These are phyloP conservation scores for Dillenia turbinata DNA, from an alignment of 164 flowering plant genomes.

Conservation along the genomic window DNA sequence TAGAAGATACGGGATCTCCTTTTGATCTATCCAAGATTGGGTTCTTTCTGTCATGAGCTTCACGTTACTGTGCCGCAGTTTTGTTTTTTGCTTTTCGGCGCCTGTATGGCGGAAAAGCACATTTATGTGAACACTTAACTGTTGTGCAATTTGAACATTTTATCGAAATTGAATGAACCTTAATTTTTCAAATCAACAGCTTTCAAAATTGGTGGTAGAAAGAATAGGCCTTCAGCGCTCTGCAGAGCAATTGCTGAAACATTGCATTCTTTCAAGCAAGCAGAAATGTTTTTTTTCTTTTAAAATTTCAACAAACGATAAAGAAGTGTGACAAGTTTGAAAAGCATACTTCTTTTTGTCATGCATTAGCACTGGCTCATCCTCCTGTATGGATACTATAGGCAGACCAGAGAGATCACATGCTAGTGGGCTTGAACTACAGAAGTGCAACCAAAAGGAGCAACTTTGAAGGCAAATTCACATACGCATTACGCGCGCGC, in stretches of 20 bases:
- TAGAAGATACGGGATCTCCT: slow-evolving; percentile 32
- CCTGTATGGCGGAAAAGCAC: slow-evolving; percentile 19
- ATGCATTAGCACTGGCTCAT: slow-evolving; percentile 13
- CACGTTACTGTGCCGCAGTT: slow-evolving; percentile 15
- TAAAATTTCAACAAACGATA: no score
- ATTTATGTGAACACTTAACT: background rate
- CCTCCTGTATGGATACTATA: slow-evolving; percentile 16
- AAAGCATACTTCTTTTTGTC: slow-evolving; percentile 23
- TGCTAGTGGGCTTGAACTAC: slow-evolving; percentile 33
- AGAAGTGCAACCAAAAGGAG: slow-evolving; percentile 31
- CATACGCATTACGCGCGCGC: no score
- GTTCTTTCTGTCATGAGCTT: slow-evolving; percentile 18
- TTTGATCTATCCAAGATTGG: slow-evolving; percentile 10
- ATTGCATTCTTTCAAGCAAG: no score
- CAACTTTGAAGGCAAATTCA: no score
- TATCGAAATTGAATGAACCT: background rate
- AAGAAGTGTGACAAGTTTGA: no score
- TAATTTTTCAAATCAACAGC: background rate
- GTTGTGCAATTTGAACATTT: background rate
- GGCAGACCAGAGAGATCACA: slow-evolving; percentile 34
- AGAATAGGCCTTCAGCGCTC: background rate
- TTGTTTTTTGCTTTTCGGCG: slow-evolving; percentile 24
- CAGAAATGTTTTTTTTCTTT: no score
- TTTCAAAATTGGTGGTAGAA: background rate
- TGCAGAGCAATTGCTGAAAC: no score